A percentile compares a stretch with the other conserved stretches of the same genome.
phyloP scores from a whole-genome alignment of 129 eudicot genomes.

The Mikania micrantha region DNA sequence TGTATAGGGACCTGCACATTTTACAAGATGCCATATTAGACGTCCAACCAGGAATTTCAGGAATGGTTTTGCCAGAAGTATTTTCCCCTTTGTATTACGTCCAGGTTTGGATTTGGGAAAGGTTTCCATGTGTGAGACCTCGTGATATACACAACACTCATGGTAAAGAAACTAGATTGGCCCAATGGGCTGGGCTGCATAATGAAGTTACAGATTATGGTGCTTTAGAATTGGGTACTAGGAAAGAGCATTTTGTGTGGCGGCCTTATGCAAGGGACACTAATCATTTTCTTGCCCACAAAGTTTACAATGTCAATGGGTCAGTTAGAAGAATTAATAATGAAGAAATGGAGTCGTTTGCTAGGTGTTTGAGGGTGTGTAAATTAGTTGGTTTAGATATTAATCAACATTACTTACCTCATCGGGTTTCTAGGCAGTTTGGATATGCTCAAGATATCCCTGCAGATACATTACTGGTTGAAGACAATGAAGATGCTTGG shows the following conservation, averaged over 20 bases:
- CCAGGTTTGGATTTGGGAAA: constrained; percentile 42
- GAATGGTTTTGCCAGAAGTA: not conserved
- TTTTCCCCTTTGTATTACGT: constrained; percentile 36
- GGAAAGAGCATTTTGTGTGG: constrained; percentile 29
- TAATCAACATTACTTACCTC: constrained; percentile 38
- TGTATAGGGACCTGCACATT: constrained; percentile 39
- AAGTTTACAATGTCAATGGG: constrained; percentile 22
- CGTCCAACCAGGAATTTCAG: not conserved
- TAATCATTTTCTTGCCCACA: constrained; percentile 14
- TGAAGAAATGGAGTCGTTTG: constrained; percentile 25
- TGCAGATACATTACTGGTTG: not conserved
- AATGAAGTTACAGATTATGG: not conserved
- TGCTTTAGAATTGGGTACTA: not conserved
- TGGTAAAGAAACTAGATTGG: constrained; percentile 33
- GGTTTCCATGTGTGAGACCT: constrained; percentile 21
- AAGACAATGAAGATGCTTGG: constrained; percentile 27
- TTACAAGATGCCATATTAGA: constrained; percentile 14
- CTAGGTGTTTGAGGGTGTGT: constrained; percentile 26
- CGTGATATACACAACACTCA: not conserved
- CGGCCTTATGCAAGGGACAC: constrained; percentile 37
- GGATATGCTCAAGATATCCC: constrained; percentile 59
- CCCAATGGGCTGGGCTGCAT: constrained; percentile 22
- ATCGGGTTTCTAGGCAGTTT: constrained; percentile 55
- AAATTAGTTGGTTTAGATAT: constrained; percentile 32
- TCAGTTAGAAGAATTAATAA: not conserved